A percentile compares a stretch with the other conserved stretches of the same genome.
Conservation (phyloP, 176 grass and related monocot genomes). For the Dendrocalamus sinicus region DNA sequence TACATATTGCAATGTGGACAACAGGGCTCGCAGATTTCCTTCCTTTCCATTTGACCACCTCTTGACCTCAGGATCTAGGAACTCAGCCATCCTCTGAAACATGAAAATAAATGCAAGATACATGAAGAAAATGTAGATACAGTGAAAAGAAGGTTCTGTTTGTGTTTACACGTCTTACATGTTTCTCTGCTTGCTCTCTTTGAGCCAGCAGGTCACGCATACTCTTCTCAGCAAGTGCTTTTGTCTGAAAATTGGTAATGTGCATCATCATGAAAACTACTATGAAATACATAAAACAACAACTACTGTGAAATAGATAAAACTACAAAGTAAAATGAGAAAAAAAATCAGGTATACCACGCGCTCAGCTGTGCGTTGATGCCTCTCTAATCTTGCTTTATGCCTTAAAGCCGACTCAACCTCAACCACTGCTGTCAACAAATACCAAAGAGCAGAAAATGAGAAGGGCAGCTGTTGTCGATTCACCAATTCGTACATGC, state of each 20-base stretch:
- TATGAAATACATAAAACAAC: not conserved
- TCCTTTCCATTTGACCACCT: conserved; percentile 98
- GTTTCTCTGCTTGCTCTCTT: conserved; percentile 94
- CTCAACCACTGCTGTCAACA: conserved; percentile 49
- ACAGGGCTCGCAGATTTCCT: conserved; percentile 89
- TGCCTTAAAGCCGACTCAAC: conserved; percentile 79
- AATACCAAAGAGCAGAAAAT: conserved; percentile 39
- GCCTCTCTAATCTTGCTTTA: conserved; percentile 94
- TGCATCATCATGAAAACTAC: conserved; percentile 4
- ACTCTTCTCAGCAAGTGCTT: conserved; percentile 94
- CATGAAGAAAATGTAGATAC: conserved; percentile 31
- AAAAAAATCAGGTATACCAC: conserved; percentile 57
- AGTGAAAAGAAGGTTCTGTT: not conserved
- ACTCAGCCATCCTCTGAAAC: conserved; percentile 90
- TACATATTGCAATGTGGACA: conserved; percentile 98
- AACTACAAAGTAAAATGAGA: not conserved
- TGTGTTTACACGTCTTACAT: conserved; percentile 56
- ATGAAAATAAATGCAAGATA: not conserved
- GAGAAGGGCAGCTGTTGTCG: not conserved
- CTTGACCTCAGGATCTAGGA: conserved; percentile 89
- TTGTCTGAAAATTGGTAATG: conserved; percentile 60
- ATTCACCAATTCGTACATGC: conserved; percentile 3
- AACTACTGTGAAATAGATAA: not conserved
- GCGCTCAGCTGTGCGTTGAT: conserved; percentile 86
- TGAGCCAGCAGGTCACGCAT: conserved; percentile 80